A percentile compares a stretch with the other conserved stretches of the same genome.
Conservation (phyloP, 2,329 filamentous ascomycete species). For the Exophiala aquamarina region DNA sequence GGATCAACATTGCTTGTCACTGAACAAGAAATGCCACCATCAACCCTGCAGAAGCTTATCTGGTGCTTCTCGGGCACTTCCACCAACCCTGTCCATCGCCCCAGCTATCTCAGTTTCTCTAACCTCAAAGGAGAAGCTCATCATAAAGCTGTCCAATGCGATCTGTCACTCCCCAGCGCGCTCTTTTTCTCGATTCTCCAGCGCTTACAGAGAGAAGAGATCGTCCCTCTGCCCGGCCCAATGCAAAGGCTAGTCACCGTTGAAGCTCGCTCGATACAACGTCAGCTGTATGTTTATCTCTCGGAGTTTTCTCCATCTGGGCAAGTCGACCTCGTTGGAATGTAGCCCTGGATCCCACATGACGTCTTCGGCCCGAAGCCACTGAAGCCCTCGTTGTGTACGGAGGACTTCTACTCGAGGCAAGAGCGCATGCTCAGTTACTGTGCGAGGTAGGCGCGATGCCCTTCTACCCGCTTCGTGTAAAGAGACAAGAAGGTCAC, state of each 20-base stretch:
- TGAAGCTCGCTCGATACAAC: constrained; percentile 4
- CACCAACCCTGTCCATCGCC: background rate
- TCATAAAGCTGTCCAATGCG: too few relatives aligned
- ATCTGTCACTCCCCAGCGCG: background rate
- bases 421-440: too few relatives aligned
- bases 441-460: background rate
- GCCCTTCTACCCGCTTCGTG: too few relatives aligned
- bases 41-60: background rate
- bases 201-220: background rate
- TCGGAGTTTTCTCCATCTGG: constrained; percentile 10
- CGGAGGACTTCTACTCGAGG: background rate
- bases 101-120: background rate
- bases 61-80: background rate
- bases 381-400: background rate
- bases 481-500: background rate
- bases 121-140: background rate
- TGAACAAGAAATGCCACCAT: background rate
- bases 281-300: background rate
- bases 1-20: background rate
- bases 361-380: constrained; percentile 3
- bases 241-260: background rate
- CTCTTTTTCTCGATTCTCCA: background rate
- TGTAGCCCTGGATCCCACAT: constrained; percentile 2
- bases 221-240: background rate
- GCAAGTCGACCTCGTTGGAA: constrained; percentile 5